Percentiles rank a stretch among this genome's conserved stretches.
These are phyloP conservation scores for barley (Hordeum vulgare) DNA, from an alignment of 176 grass and related monocot species.

Conservation along the genomic window MorexV3_pseudomolecules_assembly NC_058522.1:586736449-586736948, in stretches of 20 bases:
- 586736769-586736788: background rate
- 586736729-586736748: background rate
- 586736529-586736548: background rate
- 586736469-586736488: too few species aligned
- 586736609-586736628: background rate
- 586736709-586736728: background rate
- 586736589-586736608: background rate
- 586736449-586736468: too few species aligned
- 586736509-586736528: background rate
- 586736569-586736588: too few species aligned
- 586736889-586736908: too few species aligned
- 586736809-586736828: background rate
- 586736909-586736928: background rate
- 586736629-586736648: background rate
- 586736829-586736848: background rate
- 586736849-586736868: background rate
- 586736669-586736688: background rate
- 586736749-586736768: too few species aligned
- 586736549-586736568: background rate
- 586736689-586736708: conserved; percentile 12
- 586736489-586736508: background rate
- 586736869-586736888: background rate
- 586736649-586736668: background rate
- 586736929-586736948: background rate
- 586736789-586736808: background rate